These are phyloP conservation scores for Nicotiana benthamiana DNA, from an alignment of 257 asterid genomes.

Conservation along the genomic window DNA sequence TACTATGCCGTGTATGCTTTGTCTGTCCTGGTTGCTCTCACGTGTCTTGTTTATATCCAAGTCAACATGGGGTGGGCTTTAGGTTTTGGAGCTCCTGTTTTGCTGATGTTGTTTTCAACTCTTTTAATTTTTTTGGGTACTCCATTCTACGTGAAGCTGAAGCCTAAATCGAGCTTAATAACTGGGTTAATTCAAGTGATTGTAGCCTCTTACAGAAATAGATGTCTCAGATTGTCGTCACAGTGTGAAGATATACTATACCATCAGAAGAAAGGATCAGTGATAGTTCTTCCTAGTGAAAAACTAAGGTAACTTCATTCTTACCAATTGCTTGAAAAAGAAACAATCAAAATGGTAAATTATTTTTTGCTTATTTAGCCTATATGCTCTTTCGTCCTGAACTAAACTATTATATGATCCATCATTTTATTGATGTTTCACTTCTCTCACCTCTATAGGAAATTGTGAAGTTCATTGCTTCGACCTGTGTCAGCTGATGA, in stretches of 20 bases:
- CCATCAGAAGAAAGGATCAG: conserved; percentile 33
- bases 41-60: conserved; percentile 64
- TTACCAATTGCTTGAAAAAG: background rate
- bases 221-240: conserved; percentile 16
- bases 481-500: background rate
- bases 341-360: background rate
- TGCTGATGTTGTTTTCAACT: conserved; percentile 33
- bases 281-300: conserved; percentile 32
- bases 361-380: background rate
- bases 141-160: conserved; percentile 37
- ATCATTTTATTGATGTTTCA: background rate
- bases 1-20: conserved; percentile 42
- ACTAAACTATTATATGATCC: background rate
- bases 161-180: conserved; percentile 36
- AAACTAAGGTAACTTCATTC: conserved; percentile 37
- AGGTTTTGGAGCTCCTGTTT: conserved; percentile 55
- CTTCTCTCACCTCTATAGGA: background rate
- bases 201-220: conserved; percentile 49
- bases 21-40: conserved; percentile 38
- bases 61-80: conserved; percentile 63
- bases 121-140: conserved; percentile 44
- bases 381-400: background rate
- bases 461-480: background rate
- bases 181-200: conserved; percentile 42
- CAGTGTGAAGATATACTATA: conserved; percentile 14